Evolutionary conservation across 345 rosid species (phyloP), one percentile per base, ranked within the genome.

Genomic region (Camelina laxa): DNA sequence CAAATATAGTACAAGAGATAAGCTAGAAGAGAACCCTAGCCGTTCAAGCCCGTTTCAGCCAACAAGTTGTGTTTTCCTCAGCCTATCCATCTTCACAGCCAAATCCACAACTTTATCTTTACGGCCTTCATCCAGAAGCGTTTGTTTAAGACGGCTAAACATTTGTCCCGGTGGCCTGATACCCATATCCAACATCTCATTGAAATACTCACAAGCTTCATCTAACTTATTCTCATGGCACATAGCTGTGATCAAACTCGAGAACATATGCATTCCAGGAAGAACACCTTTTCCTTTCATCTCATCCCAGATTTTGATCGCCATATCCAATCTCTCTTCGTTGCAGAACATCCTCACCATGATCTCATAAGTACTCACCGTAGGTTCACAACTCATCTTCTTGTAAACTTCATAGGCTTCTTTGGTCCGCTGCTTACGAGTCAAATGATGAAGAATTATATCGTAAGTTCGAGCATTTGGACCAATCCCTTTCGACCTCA

Each of bases 191-290:
- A 91, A 51, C 98, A 91, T 94, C 82, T 90, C 98, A 75, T 80
- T 69, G 56, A 91, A 88, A 80, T 83, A 91, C 78, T 80, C 85
- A 78, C 97, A 91, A 68, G 98, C 97, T 50, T 83, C 90, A 13
- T 84, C 97, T 59, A 94, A 60, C 70, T 70, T 84, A 31, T 84
- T 79, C 75, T 81, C 88, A 68, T 86, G 68, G 73, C 91, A 88
- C 78, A 89, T 63, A 73, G 84, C 80, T 67, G 68, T 70, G 42
- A 94, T 87, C 80, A 94, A 64, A 44, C 81, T 82, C 3, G 84
- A 94, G 77, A 87, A 91, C 97, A 91, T 88, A 71, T 89, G 98
- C 93, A 91, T 89, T 10, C 87, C 96, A 1, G 96, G 97, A 66
- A 87, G 88, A 35, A 91, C 80, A 21, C 96, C 96, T 76, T 69